Evolutionary conservation across 345 rosid genomes (phyloP).

Genomic region (Bruguiera parviflora): DNA sequence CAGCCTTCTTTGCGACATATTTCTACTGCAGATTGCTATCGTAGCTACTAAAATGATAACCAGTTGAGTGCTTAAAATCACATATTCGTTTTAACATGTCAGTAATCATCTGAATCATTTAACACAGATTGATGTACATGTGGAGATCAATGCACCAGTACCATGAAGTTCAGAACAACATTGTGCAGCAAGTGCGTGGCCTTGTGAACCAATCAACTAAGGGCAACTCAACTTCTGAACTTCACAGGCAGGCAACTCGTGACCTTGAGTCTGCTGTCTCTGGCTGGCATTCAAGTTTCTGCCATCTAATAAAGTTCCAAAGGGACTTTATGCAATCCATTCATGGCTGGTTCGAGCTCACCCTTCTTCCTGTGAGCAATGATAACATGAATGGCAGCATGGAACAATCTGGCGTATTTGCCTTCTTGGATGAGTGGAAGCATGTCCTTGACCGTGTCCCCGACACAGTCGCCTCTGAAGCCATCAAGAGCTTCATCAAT

Average conservation of each 20-base stretch:
- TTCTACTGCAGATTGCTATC: background rate
- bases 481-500: conserved; percentile 90
- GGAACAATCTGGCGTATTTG: conserved; percentile 50
- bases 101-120: conserved; percentile 2
- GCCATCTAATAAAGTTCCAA: conserved; percentile 73
- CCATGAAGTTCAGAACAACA: conserved; percentile 79
- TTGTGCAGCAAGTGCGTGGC: conserved; percentile 93
- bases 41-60: background rate
- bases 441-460: conserved; percentile 86
- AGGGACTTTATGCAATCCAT: conserved; percentile 69
- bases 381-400: conserved; percentile 34
- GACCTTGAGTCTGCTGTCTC: conserved; percentile 86
- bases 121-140: conserved; percentile 90
- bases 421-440: conserved; percentile 95
- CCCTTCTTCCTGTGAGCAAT: conserved; percentile 68
- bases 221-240: conserved; percentile 84
- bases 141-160: conserved; percentile 88
- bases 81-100: background rate
- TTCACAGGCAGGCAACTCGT: conserved; percentile 90
- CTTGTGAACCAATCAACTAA: conserved; percentile 67
- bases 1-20: background rate
- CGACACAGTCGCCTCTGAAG: conserved; percentile 94
- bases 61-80: background rate
- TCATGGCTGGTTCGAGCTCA: conserved; percentile 92
- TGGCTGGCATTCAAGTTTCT: conserved; percentile 88